Base-by-base conservation (phyloP, 495 filamentous ascomycete species). In the Staphylotrichum longicolle region DNA sequence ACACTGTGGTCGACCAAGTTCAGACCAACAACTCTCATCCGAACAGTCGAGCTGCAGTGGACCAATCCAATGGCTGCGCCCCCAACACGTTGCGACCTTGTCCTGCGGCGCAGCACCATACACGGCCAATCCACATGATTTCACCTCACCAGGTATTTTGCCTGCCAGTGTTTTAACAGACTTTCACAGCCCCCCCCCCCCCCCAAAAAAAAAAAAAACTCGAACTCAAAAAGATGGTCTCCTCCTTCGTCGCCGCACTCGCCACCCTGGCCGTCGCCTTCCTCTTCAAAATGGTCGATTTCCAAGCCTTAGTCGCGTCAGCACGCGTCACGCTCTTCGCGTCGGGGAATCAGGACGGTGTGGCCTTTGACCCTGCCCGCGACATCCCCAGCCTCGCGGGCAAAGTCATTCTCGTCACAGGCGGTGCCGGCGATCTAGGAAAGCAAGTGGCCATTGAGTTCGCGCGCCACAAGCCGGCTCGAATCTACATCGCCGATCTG, bases 301-400 rank as follows among this genome's bases (percentile, higher is more conserved):
- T 48, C 45, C 45, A 48, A 48, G 45, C 45, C 20, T 10, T 48
- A 3, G 7, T 48, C 45, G 45, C 45, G 1, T 48, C 45, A 20
- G 45, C 45, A 20, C 45, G 45, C 45, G 45, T 48, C 45, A 48
- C 45, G 15, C 45, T 48, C 45, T 32, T 48, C 45, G 45, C 45
- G 2, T 48, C 45, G 45, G 45, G 45, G 5, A 48, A 48, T 20
- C 45, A 48, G 45, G 2, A 20, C 45, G 45, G 45, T 15, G 20
- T 48, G 20, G 45, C 45, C 15, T 48, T 48, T 15, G 45, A 48
- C 20, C 15, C 45, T 5, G 45, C 45, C 20, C 15, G 45, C 45
- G 45, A 48, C 45, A 48, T 48, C 7, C 45, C 45, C 11, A 32
- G 15, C 7, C 45, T 30, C 15, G 20, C 45, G 8, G 45, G 45